Conservation (phyloP, 1,139 yeast species). For the Nematodospora anomalae region DNA sequence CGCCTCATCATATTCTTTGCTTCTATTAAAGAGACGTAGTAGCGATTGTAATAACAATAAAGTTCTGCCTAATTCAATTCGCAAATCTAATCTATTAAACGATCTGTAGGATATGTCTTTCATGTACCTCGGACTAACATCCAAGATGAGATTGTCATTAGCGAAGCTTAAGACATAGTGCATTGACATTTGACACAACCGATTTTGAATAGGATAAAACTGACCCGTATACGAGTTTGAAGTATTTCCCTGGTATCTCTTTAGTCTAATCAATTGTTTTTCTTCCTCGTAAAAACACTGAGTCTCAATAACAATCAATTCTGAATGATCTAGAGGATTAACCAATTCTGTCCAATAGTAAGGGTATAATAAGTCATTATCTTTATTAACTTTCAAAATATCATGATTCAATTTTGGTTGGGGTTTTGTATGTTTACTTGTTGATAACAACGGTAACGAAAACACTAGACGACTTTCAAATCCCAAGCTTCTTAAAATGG, state of each 20-base stretch:
- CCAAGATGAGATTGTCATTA: constrained; percentile 22
- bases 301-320: constrained; percentile 32
- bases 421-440: constrained; percentile 13
- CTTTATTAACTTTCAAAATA: constrained; percentile 28
- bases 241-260: constrained; percentile 15
- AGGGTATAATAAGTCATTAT: constrained; percentile 38
- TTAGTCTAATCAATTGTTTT: constrained; percentile 25
- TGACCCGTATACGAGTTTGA: constrained; percentile 17
- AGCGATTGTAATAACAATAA: constrained; percentile 28
- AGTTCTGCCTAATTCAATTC: constrained; percentile 32
- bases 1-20: constrained; percentile 4
- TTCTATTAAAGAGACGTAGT: constrained; percentile 22
- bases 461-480: constrained; percentile 35
- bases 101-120: constrained; percentile 33
- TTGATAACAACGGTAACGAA: constrained; percentile 33
- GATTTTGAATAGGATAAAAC: constrained; percentile 27
- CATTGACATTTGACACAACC: constrained; percentile 36
- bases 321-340: constrained; percentile 30
- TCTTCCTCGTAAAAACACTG: constrained; percentile 35
- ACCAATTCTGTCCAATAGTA: constrained; percentile 43
- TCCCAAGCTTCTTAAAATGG: constrained; percentile 31
- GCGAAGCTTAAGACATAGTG: constrained; percentile 31
- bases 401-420: constrained; percentile 29
- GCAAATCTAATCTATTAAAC: constrained; percentile 31
- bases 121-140: constrained; percentile 40